Base-by-base conservation (phyloP, 305 asterid genomes). In the Fraxinus baroniana region DNA sequence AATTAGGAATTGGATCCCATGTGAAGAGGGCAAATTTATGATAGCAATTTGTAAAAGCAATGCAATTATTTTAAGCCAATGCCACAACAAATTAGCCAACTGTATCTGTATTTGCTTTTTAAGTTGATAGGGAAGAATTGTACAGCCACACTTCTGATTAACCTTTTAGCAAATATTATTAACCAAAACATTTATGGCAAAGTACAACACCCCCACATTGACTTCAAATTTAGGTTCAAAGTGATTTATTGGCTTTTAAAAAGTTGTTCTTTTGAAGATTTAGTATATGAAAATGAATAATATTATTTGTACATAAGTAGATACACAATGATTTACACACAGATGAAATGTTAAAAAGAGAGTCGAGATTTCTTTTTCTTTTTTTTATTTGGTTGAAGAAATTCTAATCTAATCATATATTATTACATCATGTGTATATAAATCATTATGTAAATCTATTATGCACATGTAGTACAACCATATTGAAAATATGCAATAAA, bases 11-110 rank as follows among this genome's bases (percentile, higher is more conserved):
- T 82, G 85, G 73, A 57, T 81, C 81, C 82, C 89, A 86, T 78
- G 85, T 81, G 77, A 81, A 41, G 80, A 64, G 79, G 84, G 77
- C 87, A 84, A 60, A 62, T 80, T 82, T 74, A 84, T 80, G 9
- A 2, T 82, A 78, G 76, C 78, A 62, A 64, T 55, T 46, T 35
- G 74, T 52, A 24, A 24, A 64, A 52, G 36, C 44, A 33, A 74
- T 70, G 78, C 57, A 81, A 86, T 82, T 71, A 84, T 77, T 76
- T 76, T 33, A 72, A 52, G 79, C 18, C 71, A 83, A 60, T 82
- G 79, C 70, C 71, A 75, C 81, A 71, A 77, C 60, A 80, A 79
- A 70, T 46, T 73, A 83, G 44, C 84, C 80, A 76, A 76, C 84
- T 82, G 77, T 26, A 26, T 26, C 15, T 64, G 15, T 24, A 22